A percentile compares a stretch with the other conserved stretches of the same genome.
These are phyloP conservation scores for Triticum turgidum DNA, from an alignment of 176 grass and related monocot species.

Conservation along the genomic window DNA sequence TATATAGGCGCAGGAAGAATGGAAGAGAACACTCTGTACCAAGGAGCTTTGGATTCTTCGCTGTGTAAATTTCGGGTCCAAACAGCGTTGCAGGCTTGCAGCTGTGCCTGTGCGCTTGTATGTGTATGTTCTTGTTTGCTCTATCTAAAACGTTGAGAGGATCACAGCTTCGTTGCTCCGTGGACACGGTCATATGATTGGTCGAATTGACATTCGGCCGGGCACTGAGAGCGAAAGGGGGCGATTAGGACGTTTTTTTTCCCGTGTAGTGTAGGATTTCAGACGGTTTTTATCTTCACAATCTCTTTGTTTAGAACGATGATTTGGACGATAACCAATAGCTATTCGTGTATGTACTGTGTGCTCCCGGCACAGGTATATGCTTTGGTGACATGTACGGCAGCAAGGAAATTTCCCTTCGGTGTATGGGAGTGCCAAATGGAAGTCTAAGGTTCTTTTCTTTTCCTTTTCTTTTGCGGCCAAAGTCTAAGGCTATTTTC, in stretches of 20 bases:
- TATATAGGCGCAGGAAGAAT: not conserved
- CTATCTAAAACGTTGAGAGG: not conserved
- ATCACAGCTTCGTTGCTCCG: not conserved
- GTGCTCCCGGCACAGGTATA: not conserved
- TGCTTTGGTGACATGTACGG: not conserved
- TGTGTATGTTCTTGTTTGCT: not conserved
- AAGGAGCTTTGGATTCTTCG: not conserved
- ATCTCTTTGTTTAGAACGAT: not conserved
- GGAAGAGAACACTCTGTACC: not conserved
- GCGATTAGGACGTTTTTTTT: not conserved
- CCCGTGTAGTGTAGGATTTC: not conserved
- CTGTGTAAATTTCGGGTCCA: not conserved
- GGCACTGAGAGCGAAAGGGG: not conserved
- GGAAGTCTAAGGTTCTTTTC: not conserved
- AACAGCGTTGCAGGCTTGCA: not conserved
- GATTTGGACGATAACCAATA: slow-evolving; percentile 15
- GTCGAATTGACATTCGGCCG: not conserved
- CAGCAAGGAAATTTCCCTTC: not conserved
- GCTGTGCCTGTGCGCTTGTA: not conserved
- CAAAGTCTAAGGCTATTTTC: no score
- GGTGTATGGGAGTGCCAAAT: not conserved
- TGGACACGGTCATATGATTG: not conserved
- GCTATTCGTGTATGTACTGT: not conserved
- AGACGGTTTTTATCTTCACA: not conserved
- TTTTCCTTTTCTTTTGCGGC: no score